phyloP scores from a whole-genome alignment of 495 filamentous ascomycete genomes.

The Neurospora discreta region DNA sequence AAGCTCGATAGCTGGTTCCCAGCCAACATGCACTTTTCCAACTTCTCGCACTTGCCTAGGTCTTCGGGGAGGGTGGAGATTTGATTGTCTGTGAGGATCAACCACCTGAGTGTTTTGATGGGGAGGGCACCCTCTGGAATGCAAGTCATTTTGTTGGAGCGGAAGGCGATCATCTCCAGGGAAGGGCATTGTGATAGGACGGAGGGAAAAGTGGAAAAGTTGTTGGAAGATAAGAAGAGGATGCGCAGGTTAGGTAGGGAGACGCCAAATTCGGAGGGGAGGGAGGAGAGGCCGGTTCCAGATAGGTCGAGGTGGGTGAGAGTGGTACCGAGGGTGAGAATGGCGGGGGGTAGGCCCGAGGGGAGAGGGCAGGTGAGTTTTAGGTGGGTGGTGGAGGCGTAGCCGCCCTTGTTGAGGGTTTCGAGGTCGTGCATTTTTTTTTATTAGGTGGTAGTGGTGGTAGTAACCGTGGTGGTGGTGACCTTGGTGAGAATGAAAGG shows the following conservation, averaged over 20 bases:
- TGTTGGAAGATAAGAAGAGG: slow-evolving; percentile 34
- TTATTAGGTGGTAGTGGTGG: no score
- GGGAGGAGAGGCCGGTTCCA: slow-evolving; percentile 25
- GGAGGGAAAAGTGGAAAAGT: slow-evolving; percentile 31
- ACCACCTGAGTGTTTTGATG: slow-evolving; percentile 23
- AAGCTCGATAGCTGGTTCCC: slow-evolving; percentile 27
- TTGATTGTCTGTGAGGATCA: slow-evolving; percentile 35
- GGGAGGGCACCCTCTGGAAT: slow-evolving; percentile 33
- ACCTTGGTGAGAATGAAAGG: background rate
- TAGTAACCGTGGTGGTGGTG: no score
- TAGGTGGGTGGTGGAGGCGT: slow-evolving; percentile 21
- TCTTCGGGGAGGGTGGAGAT: slow-evolving; percentile 24
- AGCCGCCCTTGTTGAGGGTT: slow-evolving; percentile 16
- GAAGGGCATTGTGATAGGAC: slow-evolving; percentile 27
- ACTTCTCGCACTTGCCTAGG: slow-evolving; percentile 26
- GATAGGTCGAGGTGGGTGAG: slow-evolving; percentile 38
- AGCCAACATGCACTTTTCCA: slow-evolving; percentile 35
- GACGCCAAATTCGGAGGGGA: slow-evolving; percentile 26
- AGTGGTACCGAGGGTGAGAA: slow-evolving; percentile 26
- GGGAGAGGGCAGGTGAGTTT: slow-evolving; percentile 26
- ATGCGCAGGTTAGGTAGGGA: slow-evolving; percentile 32
- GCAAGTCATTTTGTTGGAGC: slow-evolving; percentile 30
- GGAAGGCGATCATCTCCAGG: slow-evolving; percentile 36
- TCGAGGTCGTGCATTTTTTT: slow-evolving; percentile 19
- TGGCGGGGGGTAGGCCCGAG: slow-evolving; percentile 18